Base-by-base conservation (phyloP, 164 flowering plant species). In the Vitis rupestris region DNA sequence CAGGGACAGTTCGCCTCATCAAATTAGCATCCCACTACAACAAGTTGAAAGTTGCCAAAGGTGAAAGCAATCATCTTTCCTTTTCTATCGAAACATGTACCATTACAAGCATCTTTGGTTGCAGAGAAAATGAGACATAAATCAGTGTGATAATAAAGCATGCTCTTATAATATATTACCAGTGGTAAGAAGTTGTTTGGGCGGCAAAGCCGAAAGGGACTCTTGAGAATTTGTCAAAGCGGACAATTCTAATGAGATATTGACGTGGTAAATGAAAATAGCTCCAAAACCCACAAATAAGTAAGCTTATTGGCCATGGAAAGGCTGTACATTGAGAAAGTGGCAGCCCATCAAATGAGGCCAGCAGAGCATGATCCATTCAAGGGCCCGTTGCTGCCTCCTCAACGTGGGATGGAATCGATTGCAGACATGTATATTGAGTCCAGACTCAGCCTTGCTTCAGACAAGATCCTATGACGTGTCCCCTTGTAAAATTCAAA, bases 381-480 rank as follows among this genome's bases (percentile, higher is more conserved):
- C 11, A 23, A 57, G 29, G 30, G 59, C 59, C 59, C 30, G 44
- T 57, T 57, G 59, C 29, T 57, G 59, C 29, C 59, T 57, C 59
- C 59, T 3, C 59, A 57, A 2, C 4, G 59, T 57, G 59, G 9
- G 59, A 57, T 57, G 59, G 10, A 57, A 57, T 57, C 59, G 8
- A 19, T 57, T 4, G 59, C 27, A 23, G 29, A 57, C 59, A 57
- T 19, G 59, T 23, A 19, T 19, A 57, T 16, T 57, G 59, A 19
- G 10, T 53, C n/a, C 0, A 13, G 13, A 51, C 11, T 13, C 15
- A 3, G 44, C 44, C 44, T 37, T 37, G 44, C 53, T 10, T 51
- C 15, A 51, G 53, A 51, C 53, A 51, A 9, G 53, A 51, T 13
- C 15, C 56, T 11, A 53, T 4, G 5, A n/a, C 14, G 2, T 53